phyloP scores from a whole-genome alignment of 768 basidiomycete genomes.

The Mycena floridula region DNA sequence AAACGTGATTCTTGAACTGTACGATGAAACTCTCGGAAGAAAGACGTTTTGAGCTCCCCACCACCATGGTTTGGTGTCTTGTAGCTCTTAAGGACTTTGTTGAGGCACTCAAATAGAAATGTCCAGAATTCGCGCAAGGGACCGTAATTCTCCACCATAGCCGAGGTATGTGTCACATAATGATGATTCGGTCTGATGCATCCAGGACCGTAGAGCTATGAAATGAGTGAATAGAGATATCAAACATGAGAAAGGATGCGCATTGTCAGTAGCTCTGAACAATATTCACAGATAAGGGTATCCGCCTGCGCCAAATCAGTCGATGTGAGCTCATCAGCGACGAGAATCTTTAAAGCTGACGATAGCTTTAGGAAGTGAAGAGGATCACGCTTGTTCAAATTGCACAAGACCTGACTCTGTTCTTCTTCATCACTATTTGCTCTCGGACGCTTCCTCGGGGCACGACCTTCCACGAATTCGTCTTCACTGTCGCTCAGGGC shows the following conservation, averaged over 20 bases:
- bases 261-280: constrained; percentile 14
- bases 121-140: constrained; percentile 32
- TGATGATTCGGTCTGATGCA: constrained; percentile 31
- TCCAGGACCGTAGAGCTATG: constrained; percentile 24
- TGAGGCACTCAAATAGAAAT: constrained; percentile 28
- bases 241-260: constrained; percentile 8
- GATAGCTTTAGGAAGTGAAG: constrained; percentile 16
- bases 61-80: constrained; percentile 25
- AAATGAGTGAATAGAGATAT: constrained; percentile 1
- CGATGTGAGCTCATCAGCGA: constrained; percentile 3
- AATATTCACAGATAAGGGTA: constrained; percentile 15
- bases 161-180: constrained; percentile 23
- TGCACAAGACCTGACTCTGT: neutral
- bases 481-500: neutral
- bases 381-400: constrained; percentile 12
- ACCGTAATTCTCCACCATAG: constrained; percentile 22
- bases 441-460: neutral
- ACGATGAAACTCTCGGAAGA: constrained; percentile 21
- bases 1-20: constrained; percentile 9
- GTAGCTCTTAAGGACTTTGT: constrained; percentile 29
- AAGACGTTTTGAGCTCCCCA: constrained; percentile 21
- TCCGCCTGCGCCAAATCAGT: constrained; percentile 10
- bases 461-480: neutral
- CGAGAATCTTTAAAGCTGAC: constrained; percentile 9
- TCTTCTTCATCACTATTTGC: neutral